These are phyloP conservation scores for Diaporthe batatas DNA, from an alignment of 2,329 filamentous ascomycete species.

Conservation along the genomic window DNA sequence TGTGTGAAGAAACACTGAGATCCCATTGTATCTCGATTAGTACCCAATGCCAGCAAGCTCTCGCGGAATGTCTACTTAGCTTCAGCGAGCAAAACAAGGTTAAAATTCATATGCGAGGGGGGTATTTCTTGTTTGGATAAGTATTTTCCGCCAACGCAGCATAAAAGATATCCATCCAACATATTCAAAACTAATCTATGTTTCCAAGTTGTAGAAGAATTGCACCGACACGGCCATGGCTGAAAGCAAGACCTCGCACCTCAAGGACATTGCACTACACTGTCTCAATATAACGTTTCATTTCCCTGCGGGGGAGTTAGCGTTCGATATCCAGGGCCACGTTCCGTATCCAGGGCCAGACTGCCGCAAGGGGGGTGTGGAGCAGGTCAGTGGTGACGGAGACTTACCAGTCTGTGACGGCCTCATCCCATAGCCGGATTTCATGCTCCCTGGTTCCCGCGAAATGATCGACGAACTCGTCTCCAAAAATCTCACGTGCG, in stretches of 20 bases:
- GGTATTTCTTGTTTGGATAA: constrained; percentile 24
- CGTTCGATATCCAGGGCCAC: background rate
- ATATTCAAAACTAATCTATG: background rate
- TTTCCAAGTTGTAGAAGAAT: constrained; percentile 13
- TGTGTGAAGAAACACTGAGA: too few species aligned
- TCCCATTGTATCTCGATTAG: constrained; percentile 18
- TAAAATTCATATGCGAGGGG: constrained; percentile 30
- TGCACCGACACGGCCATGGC: background rate
- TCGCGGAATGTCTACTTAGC: background rate
- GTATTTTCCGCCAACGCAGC: constrained; percentile 13
- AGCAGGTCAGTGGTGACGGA: constrained; percentile 4
- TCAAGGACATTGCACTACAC: constrained; percentile 59
- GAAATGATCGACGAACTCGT: constrained; percentile 96
- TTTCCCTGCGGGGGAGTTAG: constrained; percentile 68
- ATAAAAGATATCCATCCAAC: background rate
- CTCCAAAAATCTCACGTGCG: constrained; percentile 92
- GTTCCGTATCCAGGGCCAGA: background rate
- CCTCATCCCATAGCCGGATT: constrained; percentile 90
- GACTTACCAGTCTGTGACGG: constrained; percentile 94
- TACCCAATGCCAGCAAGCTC: constrained; percentile 27
- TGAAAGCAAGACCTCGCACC: background rate
- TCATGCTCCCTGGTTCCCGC: constrained; percentile 94
- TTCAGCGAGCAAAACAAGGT: background rate
- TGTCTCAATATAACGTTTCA: constrained; percentile 84
- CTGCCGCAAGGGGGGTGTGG: background rate